Percentiles rank a stretch among this genome's conserved stretches.
phyloP scores from a whole-genome alignment of 352 stramenopile species.

The Globisporangium megalacanthum region DNA sequence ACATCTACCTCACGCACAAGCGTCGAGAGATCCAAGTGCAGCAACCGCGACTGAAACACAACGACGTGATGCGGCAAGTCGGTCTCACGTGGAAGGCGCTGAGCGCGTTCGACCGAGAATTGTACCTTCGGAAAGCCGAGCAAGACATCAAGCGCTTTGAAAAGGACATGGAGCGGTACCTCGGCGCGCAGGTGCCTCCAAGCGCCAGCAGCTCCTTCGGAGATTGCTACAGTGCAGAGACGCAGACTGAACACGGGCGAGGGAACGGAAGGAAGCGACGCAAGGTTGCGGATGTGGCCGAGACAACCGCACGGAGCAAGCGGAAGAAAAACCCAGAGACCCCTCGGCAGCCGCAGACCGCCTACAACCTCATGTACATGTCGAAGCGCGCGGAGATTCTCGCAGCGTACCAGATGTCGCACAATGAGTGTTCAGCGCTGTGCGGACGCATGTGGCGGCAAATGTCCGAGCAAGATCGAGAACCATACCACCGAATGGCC shows the following conservation, averaged over 20 bases:
- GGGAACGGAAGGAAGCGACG: constrained; percentile 12
- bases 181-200: constrained; percentile 3
- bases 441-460: constrained; percentile 55
- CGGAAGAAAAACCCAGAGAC: constrained; percentile 19
- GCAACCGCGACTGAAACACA: constrained; percentile 25
- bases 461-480: constrained; percentile 40
- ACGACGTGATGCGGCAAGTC: constrained; percentile 44
- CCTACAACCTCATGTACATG: constrained; percentile 66
- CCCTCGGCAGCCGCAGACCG: constrained; percentile 35
- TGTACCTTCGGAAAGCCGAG: constrained; percentile 33
- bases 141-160: constrained; percentile 41
- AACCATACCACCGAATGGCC: constrained; percentile 53
- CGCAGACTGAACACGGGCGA: background rate
- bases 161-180: constrained; percentile 39
- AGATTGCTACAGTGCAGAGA: constrained; percentile 4
- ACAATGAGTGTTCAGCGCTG: constrained; percentile 59
- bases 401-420: constrained; percentile 47
- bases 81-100: constrained; percentile 39
- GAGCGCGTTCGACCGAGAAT: constrained; percentile 19
- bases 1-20: constrained; percentile 33
- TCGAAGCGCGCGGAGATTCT: constrained; percentile 47
- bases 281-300: background rate
- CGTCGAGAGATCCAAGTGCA: constrained; percentile 25
- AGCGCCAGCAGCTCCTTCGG: constrained; percentile 1
- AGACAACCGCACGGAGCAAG: constrained; percentile 1